phyloP scores from a whole-genome alignment of 2,329 filamentous ascomycete genomes.

The Pestalotiopsis sp. region DNA sequence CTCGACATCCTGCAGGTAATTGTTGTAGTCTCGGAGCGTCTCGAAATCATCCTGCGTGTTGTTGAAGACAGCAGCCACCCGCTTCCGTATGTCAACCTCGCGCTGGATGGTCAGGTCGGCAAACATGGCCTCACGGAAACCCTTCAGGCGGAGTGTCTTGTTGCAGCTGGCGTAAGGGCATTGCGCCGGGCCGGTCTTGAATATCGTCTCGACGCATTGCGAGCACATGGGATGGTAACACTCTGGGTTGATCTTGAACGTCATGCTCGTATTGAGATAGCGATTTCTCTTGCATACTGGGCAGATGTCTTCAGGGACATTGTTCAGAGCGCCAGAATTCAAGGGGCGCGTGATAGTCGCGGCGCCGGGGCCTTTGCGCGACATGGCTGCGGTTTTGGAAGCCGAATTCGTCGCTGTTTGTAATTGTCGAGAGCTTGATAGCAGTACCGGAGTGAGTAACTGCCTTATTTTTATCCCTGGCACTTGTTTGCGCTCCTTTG shows the following conservation, averaged over 20 bases:
- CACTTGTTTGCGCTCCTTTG: neutral
- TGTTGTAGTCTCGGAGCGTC: conserved; percentile 80
- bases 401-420: neutral
- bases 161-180: conserved; percentile 90
- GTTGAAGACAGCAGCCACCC: conserved; percentile 84
- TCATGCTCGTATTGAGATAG: conserved; percentile 92
- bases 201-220: conserved; percentile 92
- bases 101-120: conserved; percentile 85
- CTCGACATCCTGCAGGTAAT: conserved; percentile 94
- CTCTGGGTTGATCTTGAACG: conserved; percentile 95
- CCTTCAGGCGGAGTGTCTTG: conserved; percentile 81
- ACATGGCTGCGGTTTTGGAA: conserved; percentile 32
- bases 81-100: conserved; percentile 87
- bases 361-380: conserved; percentile 34
- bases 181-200: conserved; percentile 86
- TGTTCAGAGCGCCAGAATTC: conserved; percentile 25
- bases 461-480: neutral
- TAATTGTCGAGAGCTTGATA: neutral
- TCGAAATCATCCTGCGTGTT: conserved; percentile 90
- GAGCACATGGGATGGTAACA: conserved; percentile 99
- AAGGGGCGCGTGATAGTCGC: conserved; percentile 18
- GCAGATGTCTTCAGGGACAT: conserved; percentile 71
- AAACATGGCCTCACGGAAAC: conserved; percentile 89
- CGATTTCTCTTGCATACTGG: conserved; percentile 96
- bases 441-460: neutral